Conservation (phyloP, 2,329 filamentous ascomycete genomes). For the Magnaporthiopsis incrustans region DNA sequence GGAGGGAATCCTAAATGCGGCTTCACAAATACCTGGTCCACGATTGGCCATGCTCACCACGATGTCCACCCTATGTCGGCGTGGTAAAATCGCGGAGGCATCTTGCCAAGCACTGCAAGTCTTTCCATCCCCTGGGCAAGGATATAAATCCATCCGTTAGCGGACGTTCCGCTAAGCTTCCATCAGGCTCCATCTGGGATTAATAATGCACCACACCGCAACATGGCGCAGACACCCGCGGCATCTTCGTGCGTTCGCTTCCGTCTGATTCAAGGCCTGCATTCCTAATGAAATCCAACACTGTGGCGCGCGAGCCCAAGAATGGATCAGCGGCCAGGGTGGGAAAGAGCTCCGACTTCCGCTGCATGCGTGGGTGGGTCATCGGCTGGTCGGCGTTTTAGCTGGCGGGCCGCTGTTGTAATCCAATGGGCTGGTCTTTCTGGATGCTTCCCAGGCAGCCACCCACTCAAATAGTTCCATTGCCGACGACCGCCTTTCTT, state of each 20-base stretch:
- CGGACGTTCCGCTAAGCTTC: background rate
- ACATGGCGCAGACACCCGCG: background rate
- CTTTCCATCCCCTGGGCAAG: too few relatives aligned
- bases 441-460: background rate
- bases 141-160: too few relatives aligned
- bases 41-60: background rate
- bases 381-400: background rate
- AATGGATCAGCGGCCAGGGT: background rate
- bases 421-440: background rate
- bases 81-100: background rate
- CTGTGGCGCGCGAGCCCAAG: background rate
- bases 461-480: background rate
- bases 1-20: background rate
- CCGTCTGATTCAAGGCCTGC: background rate
- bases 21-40: background rate
- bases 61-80: background rate
- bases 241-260: background rate
- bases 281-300: background rate
- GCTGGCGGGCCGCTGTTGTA: background rate
- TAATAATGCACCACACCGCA: background rate
- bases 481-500: background rate
- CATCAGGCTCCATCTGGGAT: background rate
- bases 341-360: background rate
- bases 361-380: background rate
- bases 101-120: too few relatives aligned